phyloP scores from a whole-genome alignment of 2,329 filamentous ascomycete genomes.

The Dothistroma septosporum region DNA sequence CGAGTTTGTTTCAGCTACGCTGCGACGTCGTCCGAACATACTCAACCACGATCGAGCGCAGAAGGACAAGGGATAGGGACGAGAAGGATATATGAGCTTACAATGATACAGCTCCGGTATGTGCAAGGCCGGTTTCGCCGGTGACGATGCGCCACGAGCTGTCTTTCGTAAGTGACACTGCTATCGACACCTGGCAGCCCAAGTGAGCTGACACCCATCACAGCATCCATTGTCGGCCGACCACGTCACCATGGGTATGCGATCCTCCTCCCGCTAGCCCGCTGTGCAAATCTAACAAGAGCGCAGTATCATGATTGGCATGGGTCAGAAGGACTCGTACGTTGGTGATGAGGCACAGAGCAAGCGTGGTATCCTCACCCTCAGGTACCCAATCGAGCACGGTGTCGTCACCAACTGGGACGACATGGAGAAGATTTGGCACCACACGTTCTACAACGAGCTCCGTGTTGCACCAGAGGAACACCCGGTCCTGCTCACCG shows the following conservation, averaged over 20 bases:
- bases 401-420: constrained; percentile 99
- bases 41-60: constrained; percentile 13
- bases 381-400: constrained; percentile 99
- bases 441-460: constrained; percentile 99
- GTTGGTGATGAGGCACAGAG: constrained; percentile 99
- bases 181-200: constrained; percentile 25
- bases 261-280: constrained; percentile 19
- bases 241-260: constrained; percentile 98
- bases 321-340: constrained; percentile 99
- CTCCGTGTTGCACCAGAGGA: constrained; percentile 99
- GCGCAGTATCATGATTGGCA: constrained; percentile 98
- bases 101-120: constrained; percentile 80
- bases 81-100: constrained; percentile 23
- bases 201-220: constrained; percentile 28
- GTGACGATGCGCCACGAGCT: constrained; percentile 99
- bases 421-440: constrained; percentile 99
- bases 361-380: constrained; percentile 99
- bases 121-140: constrained; percentile 99
- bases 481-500: constrained; percentile 98
- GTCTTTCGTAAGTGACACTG: constrained; percentile 89
- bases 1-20: constrained; percentile 28
- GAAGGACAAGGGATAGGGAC: constrained; percentile 1
- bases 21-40: constrained; percentile 32
- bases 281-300: constrained; percentile 36
- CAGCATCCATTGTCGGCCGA: constrained; percentile 98